A percentile compares a stretch with the other conserved stretches of the same genome.
phyloP scores from a whole-genome alignment of 2,329 filamentous ascomycete species.

The Hymenoscyphus albidus region DNA sequence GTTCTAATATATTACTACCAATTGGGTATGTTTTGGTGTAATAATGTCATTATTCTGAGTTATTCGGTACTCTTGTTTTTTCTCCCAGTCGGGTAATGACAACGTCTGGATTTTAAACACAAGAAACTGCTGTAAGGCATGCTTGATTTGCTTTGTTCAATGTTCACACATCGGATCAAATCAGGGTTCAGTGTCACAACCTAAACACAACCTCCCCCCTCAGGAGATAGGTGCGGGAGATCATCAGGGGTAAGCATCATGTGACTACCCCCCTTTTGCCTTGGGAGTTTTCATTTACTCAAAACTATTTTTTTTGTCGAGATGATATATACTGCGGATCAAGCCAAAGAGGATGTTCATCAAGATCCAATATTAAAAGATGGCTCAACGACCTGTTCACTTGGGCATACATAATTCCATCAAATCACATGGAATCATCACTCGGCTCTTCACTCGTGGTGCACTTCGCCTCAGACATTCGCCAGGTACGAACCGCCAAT shows the following conservation, averaged over 20 bases:
- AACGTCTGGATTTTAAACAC: too few relatives aligned
- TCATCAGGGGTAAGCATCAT: not conserved
- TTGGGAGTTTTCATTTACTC: not conserved
- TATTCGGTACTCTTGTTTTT: too few relatives aligned
- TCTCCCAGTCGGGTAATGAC: too few relatives aligned
- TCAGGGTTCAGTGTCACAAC: not conserved
- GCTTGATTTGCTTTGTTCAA: too few relatives aligned
- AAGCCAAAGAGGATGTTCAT: not conserved
- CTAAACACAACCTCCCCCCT: not conserved
- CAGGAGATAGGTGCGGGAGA: not conserved
- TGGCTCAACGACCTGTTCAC: not conserved
- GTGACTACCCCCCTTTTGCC: not conserved
- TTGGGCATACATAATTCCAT: not conserved
- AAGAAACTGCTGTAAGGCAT: too few relatives aligned
- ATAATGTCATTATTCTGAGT: too few relatives aligned
- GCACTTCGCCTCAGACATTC: not conserved
- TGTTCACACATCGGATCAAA: not conserved
- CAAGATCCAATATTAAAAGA: not conserved
- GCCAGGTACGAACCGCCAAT: not conserved
- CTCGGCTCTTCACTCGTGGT: not conserved
- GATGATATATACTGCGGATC: not conserved
- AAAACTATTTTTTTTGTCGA: not conserved
- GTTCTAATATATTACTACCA: too few relatives aligned
- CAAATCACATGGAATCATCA: not conserved
- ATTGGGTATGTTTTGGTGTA: too few relatives aligned